Evolutionary conservation across 345 rosid species (phyloP), one percentile per base, ranked within the genome.

Genomic region (Odontarrhena argentea): DNA sequence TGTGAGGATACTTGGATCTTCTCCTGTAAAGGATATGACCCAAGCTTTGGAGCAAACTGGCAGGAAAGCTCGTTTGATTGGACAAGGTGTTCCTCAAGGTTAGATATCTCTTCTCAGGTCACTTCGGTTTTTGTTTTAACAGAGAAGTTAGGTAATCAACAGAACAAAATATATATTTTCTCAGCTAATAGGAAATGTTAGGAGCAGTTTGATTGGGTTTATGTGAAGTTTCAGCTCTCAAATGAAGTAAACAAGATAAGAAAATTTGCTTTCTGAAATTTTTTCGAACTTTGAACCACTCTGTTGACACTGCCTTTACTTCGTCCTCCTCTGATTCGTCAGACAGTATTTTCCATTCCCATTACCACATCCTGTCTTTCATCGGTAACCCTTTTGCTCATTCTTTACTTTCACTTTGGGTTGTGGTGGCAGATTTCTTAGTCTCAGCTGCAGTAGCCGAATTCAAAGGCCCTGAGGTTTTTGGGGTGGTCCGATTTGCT

Each of bases 21-120:
- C 95, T 13, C 83, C 97, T 60, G 85, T 87, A 56, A 91, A 78
- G 71, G 72, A 46, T n/a, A 83, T 94, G 89, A 74, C 83, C 3
- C 91, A 88, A 74, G 96, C 96, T 34, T 65, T 94, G 82, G 88
- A 87, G 84, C 92, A 84, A 81, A 91, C 89, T 0, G 95, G 97
- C 49, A 80, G 92, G 55, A 91, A 84, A 73, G 91, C 97, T 64
- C 83, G 89, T 2, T 64, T 94, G 65, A 88, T 94, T 60, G 99
- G 99, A 52, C 97, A 91, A 81, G 97, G 99, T 51, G 77, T 88
- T 52, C 97, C 95, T 10, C 92, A 94, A 80, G 99, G 99, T 94
- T 37, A 55, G 86, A 75, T 34, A 8, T 48, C 55, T 45, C 59
- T 58, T 73, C 63, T 73, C 12, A 3, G 18, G 12, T 22, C 45